Conservation (phyloP, 257 asterid genomes). For the Ilex asprella region DNA sequence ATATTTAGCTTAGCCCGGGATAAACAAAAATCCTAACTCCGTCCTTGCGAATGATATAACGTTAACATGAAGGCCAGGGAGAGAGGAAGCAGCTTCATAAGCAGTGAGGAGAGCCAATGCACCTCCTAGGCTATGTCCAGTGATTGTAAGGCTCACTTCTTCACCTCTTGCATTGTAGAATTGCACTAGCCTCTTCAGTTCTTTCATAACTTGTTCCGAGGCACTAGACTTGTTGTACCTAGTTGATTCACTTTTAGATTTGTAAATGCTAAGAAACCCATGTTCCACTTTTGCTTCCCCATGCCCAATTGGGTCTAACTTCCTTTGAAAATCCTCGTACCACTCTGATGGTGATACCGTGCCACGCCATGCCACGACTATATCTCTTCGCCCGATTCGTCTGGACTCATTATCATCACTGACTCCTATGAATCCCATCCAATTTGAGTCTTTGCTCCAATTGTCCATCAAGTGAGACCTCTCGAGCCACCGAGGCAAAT, state of each 20-base stretch:
- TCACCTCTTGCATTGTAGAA: conserved; percentile 35
- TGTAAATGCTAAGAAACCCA: conserved; percentile 72
- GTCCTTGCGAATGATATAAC: conserved; percentile 65
- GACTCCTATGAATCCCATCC: conserved; percentile 75
- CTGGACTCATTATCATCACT: conserved; percentile 52
- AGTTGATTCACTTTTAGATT: conserved; percentile 44
- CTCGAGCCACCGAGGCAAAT: conserved; percentile 62
- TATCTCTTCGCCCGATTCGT: conserved; percentile 61
- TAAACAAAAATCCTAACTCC: too few species aligned
- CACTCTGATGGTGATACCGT: conserved; percentile 69
- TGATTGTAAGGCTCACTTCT: conserved; percentile 59
- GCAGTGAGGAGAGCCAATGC: conserved; percentile 71
- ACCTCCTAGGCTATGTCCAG: conserved; percentile 80
- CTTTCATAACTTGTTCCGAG: conserved; percentile 65
- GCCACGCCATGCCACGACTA: conserved; percentile 79
- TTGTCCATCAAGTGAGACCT: conserved; percentile 35
- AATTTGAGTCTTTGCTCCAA: conserved; percentile 76
- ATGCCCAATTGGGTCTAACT: conserved; percentile 49
- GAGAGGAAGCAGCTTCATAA: conserved; percentile 59
- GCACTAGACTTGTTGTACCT: conserved; percentile 73
- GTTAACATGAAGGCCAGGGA: conserved; percentile 40
- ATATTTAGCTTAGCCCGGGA: too few species aligned
- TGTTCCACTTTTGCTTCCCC: conserved; percentile 63
- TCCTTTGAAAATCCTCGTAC: conserved; percentile 65
- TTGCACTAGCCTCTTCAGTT: conserved; percentile 30